A percentile compares a stretch with the other conserved stretches of the same genome.
phyloP scores from a whole-genome alignment of 805 yeast species.

The Nakazawaea ishiwadae region DNA sequence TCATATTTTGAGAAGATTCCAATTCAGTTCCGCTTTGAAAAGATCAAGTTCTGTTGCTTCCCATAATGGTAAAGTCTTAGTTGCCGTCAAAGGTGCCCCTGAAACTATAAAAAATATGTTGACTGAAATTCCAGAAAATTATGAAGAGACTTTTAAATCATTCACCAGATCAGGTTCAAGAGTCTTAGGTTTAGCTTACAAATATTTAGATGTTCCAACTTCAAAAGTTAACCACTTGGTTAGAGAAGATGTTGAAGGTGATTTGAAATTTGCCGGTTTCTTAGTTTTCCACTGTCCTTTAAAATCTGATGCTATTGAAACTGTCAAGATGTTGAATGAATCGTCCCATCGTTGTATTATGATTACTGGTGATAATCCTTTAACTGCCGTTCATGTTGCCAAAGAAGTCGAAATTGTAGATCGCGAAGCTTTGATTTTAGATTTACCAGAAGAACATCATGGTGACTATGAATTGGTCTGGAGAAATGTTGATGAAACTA shows the following conservation, averaged over 20 bases:
- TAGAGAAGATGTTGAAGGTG: constrained; percentile 74
- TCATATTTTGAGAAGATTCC: constrained; percentile 86
- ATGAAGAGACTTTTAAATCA: constrained; percentile 81
- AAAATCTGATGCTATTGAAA: constrained; percentile 87
- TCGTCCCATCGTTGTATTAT: constrained; percentile 93
- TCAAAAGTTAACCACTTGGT: constrained; percentile 52
- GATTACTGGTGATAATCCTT: constrained; percentile 99
- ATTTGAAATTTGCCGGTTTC: constrained; percentile 82
- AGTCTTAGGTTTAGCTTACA: constrained; percentile 92
- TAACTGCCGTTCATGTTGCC: constrained; percentile 98
- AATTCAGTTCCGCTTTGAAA: constrained; percentile 92
- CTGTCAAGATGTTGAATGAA: constrained; percentile 88
- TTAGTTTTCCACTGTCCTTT: constrained; percentile 96
- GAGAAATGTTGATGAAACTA: constrained; percentile 80
- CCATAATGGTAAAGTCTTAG: constrained; percentile 51
- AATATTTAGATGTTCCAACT: constrained; percentile 52
- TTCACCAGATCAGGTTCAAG: constrained; percentile 95
- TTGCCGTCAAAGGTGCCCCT: constrained; percentile 96
- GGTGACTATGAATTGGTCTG: constrained; percentile 62
- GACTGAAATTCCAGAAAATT: constrained; percentile 61
- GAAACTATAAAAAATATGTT: constrained; percentile 87
- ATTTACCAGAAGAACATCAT: constrained; percentile 72
- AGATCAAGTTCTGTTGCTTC: constrained; percentile 87
- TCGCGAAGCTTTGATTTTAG: constrained; percentile 80
- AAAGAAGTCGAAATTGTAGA: constrained; percentile 85